Evolutionary conservation across 1,284 basidiomycete species (phyloP).

Genomic region (Bjerkandera adusta): DNA sequence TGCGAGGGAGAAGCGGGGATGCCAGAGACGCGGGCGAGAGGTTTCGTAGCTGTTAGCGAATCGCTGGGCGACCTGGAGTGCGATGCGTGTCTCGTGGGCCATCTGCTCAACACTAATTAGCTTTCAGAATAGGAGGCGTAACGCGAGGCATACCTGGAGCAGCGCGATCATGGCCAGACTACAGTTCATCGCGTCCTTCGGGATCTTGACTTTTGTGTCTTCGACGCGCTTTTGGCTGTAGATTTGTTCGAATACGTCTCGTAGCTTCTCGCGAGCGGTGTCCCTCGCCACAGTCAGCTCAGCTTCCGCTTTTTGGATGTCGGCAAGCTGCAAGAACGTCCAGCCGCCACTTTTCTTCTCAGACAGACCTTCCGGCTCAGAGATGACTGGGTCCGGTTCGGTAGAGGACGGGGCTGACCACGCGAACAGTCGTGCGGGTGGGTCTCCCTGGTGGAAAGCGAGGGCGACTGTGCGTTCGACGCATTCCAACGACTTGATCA

Average conservation of each 20-base stretch:
- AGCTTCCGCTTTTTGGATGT: conserved; percentile 27
- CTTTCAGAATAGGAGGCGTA: neutral
- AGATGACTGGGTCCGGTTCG: neutral
- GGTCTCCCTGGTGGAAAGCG: conserved; percentile 31
- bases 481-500: conserved; percentile 35
- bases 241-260: conserved; percentile 32
- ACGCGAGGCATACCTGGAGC: conserved; percentile 35
- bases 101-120: conserved; percentile 31
- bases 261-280: conserved; percentile 33
- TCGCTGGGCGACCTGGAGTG: conserved; percentile 35
- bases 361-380: neutral
- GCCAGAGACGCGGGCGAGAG: conserved; percentile 39
- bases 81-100: conserved; percentile 40
- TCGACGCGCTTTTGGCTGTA: conserved; percentile 29
- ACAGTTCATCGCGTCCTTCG: conserved; percentile 34
- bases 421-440: conserved; percentile 3
- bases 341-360: conserved; percentile 1
- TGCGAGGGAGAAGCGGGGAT: conserved; percentile 40
- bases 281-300: conserved; percentile 31
- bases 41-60: conserved; percentile 35
- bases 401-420: conserved; percentile 1
- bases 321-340: conserved; percentile 26
- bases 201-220: conserved; percentile 25
- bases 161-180: conserved; percentile 44
- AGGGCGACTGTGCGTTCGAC: conserved; percentile 34